These are phyloP conservation scores for Evernia prunastri DNA, from an alignment of 495 filamentous ascomycete species.

Conservation along the genomic window DNA sequence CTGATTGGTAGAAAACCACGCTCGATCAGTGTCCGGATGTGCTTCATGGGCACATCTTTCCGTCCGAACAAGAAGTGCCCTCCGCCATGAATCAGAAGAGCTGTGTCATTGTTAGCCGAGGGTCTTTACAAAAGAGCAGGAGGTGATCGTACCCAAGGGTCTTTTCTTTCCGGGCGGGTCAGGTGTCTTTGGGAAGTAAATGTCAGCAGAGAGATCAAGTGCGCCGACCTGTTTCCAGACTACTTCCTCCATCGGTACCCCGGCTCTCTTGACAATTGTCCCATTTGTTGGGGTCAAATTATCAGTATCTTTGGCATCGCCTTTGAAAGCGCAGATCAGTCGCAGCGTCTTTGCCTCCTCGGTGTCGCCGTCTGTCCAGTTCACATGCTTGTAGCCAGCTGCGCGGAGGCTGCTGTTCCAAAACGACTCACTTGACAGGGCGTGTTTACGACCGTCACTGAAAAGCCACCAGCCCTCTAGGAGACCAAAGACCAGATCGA, in stretches of 20 bases:
- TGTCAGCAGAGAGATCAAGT: conserved; percentile 36
- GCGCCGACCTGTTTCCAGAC: conserved; percentile 30
- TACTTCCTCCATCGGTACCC: conserved; percentile 31
- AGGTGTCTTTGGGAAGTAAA: conserved; percentile 37
- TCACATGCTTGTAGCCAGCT: conserved; percentile 34
- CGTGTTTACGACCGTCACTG: conserved; percentile 40
- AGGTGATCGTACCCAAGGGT: neutral
- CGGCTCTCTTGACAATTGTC: conserved; percentile 10
- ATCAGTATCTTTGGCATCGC: neutral
- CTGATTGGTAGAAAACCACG: conserved; percentile 47
- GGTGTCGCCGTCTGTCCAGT: conserved; percentile 32
- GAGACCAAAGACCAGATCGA: conserved; percentile 43
- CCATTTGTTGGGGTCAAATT: neutral
- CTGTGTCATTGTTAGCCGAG: conserved; percentile 27
- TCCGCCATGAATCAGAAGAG: conserved; percentile 54
- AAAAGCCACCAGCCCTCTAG: conserved; percentile 49
- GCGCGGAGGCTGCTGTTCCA: conserved; percentile 34
- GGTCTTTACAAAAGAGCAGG: neutral
- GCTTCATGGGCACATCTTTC: conserved; percentile 39
- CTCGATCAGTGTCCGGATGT: conserved; percentile 36
- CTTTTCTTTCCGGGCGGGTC: conserved; percentile 3
- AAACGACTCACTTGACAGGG: conserved; percentile 21
- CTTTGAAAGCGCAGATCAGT: conserved; percentile 26
- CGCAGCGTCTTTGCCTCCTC: conserved; percentile 28
- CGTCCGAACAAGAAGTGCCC: conserved; percentile 43